A percentile compares a stretch with the other conserved stretches of the same genome.
Conservation (phyloP, 345 rosid species). For the Adansonia digitata region DNA sequence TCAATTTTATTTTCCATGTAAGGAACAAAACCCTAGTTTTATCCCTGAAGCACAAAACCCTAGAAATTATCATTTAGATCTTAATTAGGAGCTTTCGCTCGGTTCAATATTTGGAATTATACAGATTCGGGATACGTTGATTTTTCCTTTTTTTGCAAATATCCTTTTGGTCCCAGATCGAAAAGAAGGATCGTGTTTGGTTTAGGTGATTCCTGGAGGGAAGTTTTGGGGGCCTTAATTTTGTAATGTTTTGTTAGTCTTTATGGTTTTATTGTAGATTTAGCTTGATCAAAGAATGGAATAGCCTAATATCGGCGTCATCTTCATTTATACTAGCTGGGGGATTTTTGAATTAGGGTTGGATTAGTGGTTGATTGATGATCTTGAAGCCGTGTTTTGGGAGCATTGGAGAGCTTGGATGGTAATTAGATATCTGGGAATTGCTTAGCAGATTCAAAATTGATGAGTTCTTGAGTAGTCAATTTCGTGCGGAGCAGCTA, state of each 20-base stretch:
- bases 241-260: neutral
- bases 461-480: conserved; percentile 9
- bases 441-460: conserved; percentile 6
- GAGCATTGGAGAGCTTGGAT: neutral
- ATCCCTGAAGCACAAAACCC: conserved; percentile 20
- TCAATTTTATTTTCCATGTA: conserved; percentile 1
- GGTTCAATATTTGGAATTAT: neutral
- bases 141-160: conserved; percentile 8
- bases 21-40: conserved; percentile 30
- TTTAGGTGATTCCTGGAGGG: conserved; percentile 6
- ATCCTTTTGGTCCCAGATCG: conserved; percentile 8
- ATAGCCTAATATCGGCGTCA: conserved; percentile 16
- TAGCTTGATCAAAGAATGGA: conserved; percentile 20
- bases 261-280: conserved; percentile 7
- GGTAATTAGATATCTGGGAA: neutral
- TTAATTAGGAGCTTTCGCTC: neutral
- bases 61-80: conserved; percentile 7
- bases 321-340: conserved; percentile 17
- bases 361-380: conserved; percentile 15
- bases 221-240: neutral
- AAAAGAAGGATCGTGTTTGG: neutral
- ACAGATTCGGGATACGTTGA: neutral
- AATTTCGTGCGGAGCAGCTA: neutral
- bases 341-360: conserved; percentile 11
- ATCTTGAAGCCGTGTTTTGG: conserved; percentile 2